Percentiles rank a stretch among this genome's conserved stretches.
Evolutionary conservation across 2,329 filamentous ascomycete genomes (phyloP).

Genomic region (Sporothrix schenckii): DNA sequence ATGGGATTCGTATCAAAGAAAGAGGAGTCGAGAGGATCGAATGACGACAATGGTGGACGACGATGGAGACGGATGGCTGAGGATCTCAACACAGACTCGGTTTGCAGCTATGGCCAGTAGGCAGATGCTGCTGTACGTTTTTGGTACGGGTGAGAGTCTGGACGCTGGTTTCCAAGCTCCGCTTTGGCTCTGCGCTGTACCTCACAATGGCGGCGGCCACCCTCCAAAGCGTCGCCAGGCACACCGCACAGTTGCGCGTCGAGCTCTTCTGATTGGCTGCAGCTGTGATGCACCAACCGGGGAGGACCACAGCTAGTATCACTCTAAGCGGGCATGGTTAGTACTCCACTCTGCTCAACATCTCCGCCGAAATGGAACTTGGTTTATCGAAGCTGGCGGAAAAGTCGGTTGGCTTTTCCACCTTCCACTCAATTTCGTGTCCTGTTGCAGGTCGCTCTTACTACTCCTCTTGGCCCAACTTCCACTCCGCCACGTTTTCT

Average conservation of each 20-base stretch:
- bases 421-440: slow-evolving; percentile 19
- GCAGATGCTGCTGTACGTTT: slow-evolving; percentile 32
- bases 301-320: not conserved
- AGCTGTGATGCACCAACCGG: slow-evolving; percentile 31
- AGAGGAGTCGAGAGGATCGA: not conserved
- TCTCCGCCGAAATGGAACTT: slow-evolving; percentile 21
- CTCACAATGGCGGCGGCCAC: slow-evolving; percentile 10
- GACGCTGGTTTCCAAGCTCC: slow-evolving; percentile 24
- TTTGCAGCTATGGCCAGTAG: slow-evolving; percentile 23
- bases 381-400: slow-evolving; percentile 32
- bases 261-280: slow-evolving; percentile 37
- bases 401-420: slow-evolving; percentile 25
- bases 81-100: not conserved
- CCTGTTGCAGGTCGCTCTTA: slow-evolving; percentile 25
- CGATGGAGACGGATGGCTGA: slow-evolving; percentile 7
- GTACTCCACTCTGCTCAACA: slow-evolving; percentile 1
- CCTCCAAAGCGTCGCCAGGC: slow-evolving; percentile 34
- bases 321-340: not conserved
- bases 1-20: not conserved
- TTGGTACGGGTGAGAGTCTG: slow-evolving; percentile 17
- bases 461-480: slow-evolving; percentile 9
- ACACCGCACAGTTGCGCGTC: slow-evolving; percentile 40
- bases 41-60: not conserved
- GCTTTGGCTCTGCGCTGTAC: slow-evolving; percentile 11
- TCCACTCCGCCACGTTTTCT: slow-evolving; percentile 13